phyloP scores from a whole-genome alignment of 805 yeast genomes.

The Nakazawaea sp. region DNA sequence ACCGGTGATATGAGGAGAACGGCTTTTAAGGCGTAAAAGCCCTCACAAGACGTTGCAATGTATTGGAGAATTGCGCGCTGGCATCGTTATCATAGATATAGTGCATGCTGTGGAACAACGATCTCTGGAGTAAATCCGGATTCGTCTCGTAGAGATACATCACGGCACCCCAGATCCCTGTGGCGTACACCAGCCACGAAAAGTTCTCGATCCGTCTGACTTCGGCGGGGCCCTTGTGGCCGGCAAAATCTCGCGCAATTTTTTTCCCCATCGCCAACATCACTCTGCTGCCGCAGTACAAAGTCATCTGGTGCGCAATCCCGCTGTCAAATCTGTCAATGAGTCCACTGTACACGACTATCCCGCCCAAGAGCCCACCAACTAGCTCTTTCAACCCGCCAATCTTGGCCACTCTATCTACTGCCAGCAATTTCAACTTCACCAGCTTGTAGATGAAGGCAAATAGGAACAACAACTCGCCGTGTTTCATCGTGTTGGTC shows the following conservation, averaged over 20 bases:
- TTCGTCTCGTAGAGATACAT: conserved; percentile 65
- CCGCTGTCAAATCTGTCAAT: conserved; percentile 5
- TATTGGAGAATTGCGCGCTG: conserved; percentile 6
- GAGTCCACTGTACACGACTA: conserved; percentile 7
- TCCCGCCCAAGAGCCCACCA: conserved; percentile 6
- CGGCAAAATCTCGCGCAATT: conserved; percentile 21
- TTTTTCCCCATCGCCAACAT: conserved; percentile 54
- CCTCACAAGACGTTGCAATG: background rate
- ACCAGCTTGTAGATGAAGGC: conserved; percentile 4
- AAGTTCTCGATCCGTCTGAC: conserved; percentile 19
- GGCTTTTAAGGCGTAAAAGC: too few species aligned
- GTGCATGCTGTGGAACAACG: conserved; percentile 62
- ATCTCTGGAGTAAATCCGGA: conserved; percentile 54
- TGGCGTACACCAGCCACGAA: conserved; percentile 57
- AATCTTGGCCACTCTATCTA: background rate
- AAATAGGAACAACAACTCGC: conserved; percentile 8
- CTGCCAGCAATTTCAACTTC: background rate
- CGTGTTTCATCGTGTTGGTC: conserved; percentile 6
- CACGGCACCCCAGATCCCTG: conserved; percentile 64
- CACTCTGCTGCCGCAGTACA: conserved; percentile 68
- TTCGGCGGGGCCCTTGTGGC: conserved; percentile 12
- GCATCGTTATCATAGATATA: conserved; percentile 61
- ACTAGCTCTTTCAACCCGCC: conserved; percentile 5
- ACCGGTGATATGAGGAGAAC: too few species aligned
- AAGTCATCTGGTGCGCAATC: conserved; percentile 67